phyloP scores from a whole-genome alignment of 2,329 filamentous ascomycete species.

The Beauveria sp. region DNA sequence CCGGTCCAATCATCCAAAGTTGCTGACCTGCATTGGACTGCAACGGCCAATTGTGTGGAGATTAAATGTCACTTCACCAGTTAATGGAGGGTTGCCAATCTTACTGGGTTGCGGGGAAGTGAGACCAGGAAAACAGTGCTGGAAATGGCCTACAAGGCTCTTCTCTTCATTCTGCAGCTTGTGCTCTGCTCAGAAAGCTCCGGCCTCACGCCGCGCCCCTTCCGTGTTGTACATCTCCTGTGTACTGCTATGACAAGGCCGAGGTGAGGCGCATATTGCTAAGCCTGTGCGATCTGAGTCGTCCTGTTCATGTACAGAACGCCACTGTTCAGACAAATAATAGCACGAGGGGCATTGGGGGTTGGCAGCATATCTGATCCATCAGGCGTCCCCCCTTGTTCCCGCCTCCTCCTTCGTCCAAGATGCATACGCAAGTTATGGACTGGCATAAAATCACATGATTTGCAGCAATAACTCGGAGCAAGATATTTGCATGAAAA shows the following conservation, averaged over 20 bases:
- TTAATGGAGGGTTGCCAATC: neutral
- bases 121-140: neutral
- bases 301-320: neutral
- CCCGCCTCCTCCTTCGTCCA: neutral
- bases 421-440: neutral
- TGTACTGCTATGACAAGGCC: neutral
- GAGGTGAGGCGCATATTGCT: neutral
- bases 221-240: neutral
- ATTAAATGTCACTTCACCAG: neutral
- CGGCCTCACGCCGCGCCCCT: neutral
- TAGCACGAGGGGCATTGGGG: neutral
- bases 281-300: neutral
- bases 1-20: constrained; percentile 2
- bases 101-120: neutral
- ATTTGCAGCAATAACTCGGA: neutral
- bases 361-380: neutral
- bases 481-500: neutral
- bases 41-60: constrained; percentile 9
- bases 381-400: neutral
- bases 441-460: neutral
- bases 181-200: neutral
- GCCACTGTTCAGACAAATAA: neutral
- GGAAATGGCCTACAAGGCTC: neutral
- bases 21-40: neutral
- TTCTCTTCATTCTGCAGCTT: neutral